Evolutionary conservation across 805 yeast species (phyloP).

Genomic region (Kodamaea neixiangensis): DNA sequence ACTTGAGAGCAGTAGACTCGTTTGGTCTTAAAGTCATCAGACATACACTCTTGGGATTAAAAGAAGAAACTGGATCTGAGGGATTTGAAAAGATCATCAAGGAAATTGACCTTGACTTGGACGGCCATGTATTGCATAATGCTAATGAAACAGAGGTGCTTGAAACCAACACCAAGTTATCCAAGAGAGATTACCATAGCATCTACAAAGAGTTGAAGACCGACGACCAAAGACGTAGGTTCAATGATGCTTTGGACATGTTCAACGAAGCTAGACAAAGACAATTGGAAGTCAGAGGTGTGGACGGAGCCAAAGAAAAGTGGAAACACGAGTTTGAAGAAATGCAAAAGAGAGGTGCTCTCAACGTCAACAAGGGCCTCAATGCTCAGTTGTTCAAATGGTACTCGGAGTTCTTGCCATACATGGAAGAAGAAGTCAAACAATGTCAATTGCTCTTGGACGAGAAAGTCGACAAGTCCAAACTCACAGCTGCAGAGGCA

Average conservation of each 20-base stretch:
- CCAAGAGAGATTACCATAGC: slow-evolving; percentile 64
- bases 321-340: slow-evolving; percentile 86
- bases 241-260: slow-evolving; percentile 66
- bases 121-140: slow-evolving; percentile 27
- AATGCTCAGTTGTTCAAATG: slow-evolving; percentile 82
- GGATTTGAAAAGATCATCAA: slow-evolving; percentile 27
- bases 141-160: slow-evolving; percentile 14
- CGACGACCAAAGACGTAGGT: slow-evolving; percentile 46
- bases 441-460: slow-evolving; percentile 50
- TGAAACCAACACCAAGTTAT: slow-evolving; percentile 26
- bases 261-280: slow-evolving; percentile 78
- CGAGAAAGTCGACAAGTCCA: slow-evolving; percentile 20
- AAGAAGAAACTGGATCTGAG: slow-evolving; percentile 23
- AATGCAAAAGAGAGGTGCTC: slow-evolving; percentile 57
- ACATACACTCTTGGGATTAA: slow-evolving; percentile 59
- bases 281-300: slow-evolving; percentile 72
- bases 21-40: slow-evolving; percentile 78
- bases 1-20: slow-evolving; percentile 67
- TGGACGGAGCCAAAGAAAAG: slow-evolving; percentile 82
- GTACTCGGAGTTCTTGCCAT: slow-evolving; percentile 74
- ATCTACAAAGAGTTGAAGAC: slow-evolving; percentile 55
- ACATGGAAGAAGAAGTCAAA: slow-evolving; percentile 64
- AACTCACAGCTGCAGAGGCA: slow-evolving; percentile 19
- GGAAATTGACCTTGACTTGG: slow-evolving; percentile 29
- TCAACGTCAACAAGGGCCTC: slow-evolving; percentile 56